Conservation (phyloP, 345 rosid species). For the Eucalyptus lansdowneana region DNA sequence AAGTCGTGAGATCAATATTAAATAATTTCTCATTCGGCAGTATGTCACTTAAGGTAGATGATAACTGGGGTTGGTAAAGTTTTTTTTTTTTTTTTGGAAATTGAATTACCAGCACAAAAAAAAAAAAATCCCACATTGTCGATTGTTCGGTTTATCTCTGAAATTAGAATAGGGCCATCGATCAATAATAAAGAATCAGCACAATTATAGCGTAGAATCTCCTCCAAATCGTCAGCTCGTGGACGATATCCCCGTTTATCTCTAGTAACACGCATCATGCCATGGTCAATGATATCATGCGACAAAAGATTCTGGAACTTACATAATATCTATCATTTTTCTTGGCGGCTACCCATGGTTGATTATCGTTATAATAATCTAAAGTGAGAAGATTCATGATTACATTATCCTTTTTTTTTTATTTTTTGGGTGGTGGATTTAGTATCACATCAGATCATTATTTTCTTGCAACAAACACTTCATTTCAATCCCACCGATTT, state of each 20-base stretch:
- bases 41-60: background rate
- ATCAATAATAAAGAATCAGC: background rate
- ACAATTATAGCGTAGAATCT: background rate
- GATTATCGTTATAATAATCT: background rate
- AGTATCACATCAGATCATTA: background rate
- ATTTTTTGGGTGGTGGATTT: background rate
- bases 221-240: background rate
- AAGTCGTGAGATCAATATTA: background rate
- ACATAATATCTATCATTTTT: background rate
- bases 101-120: background rate
- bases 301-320: background rate
- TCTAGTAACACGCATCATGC: background rate
- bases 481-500: background rate
- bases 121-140: background rate
- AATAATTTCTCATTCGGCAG: background rate
- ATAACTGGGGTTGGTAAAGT: background rate
- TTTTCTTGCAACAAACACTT: background rate
- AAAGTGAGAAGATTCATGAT: background rate
- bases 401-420: background rate
- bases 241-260: background rate
- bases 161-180: background rate
- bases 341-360: background rate
- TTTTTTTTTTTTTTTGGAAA: background rate
- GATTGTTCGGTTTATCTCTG: background rate
- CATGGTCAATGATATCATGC: background rate